Evolutionary conservation across 768 basidiomycete species (phyloP).

Genomic region (Scleroderma bovista): DNA sequence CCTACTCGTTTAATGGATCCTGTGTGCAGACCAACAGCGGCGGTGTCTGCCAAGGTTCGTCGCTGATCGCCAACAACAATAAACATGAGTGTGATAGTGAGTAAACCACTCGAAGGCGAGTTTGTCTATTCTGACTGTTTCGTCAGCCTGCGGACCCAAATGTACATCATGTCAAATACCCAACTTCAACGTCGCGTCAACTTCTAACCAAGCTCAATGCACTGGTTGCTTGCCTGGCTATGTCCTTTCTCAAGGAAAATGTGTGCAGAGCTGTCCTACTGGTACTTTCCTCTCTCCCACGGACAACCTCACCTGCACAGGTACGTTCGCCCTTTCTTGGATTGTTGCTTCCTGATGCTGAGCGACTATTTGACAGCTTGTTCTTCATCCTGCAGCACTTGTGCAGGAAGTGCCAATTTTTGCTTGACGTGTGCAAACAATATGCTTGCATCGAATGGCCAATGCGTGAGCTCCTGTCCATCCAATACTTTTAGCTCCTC

Average conservation of each 20-base stretch:
- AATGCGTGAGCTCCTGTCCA: conserved; percentile 74
- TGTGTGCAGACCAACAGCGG: conserved; percentile 62
- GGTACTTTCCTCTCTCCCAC: conserved; percentile 68
- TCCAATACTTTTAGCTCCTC: conserved; percentile 62
- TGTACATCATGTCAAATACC: conserved; percentile 76
- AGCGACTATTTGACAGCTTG: conserved; percentile 43
- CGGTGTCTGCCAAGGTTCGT: conserved; percentile 71
- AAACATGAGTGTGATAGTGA: conserved; percentile 82
- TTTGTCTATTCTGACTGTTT: conserved; percentile 1
- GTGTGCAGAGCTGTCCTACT: conserved; percentile 63
- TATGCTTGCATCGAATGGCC: conserved; percentile 64
- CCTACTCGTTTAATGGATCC: conserved; percentile 57
- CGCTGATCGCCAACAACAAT: conserved; percentile 71
- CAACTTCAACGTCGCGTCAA: conserved; percentile 65
- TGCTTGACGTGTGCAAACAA: conserved; percentile 69
- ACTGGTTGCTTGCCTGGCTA: conserved; percentile 75
- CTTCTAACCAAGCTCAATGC: conserved; percentile 61
- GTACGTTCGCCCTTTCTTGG: conserved; percentile 37
- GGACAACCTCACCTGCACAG: conserved; percentile 68
- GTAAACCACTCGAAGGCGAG: neutral
- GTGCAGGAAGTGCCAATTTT: conserved; percentile 58
- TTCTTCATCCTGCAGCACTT: conserved; percentile 68
- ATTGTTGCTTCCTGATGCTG: neutral
- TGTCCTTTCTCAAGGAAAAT: conserved; percentile 64
- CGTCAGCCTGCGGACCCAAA: conserved; percentile 71